These are phyloP conservation scores for Blastomyces percursus DNA, from an alignment of 2,329 filamentous ascomycete species.

Conservation along the genomic window DNA sequence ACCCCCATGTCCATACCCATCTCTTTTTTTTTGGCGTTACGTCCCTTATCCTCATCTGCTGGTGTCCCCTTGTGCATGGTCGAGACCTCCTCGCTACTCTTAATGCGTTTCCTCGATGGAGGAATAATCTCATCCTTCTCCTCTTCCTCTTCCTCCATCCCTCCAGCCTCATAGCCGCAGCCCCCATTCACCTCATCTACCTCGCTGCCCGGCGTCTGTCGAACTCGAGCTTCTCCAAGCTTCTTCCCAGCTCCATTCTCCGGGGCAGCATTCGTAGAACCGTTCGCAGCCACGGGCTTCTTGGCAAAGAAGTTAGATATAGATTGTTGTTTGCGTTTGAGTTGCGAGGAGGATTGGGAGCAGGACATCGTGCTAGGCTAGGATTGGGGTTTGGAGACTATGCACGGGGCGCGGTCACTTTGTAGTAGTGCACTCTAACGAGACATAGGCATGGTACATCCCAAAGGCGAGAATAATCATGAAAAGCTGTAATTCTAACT, in stretches of 20 bases:
- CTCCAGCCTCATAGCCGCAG: neutral
- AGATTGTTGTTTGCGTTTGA: conserved; percentile 41
- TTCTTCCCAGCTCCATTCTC: conserved; percentile 7
- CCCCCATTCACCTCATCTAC: neutral
- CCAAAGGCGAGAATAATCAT: neutral
- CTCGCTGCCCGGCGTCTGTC: neutral
- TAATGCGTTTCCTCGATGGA: conserved; percentile 34
- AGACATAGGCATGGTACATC: neutral
- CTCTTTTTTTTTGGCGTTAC: conserved; percentile 5
- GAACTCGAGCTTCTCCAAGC: conserved; percentile 3
- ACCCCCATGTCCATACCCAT: conserved; percentile 12
- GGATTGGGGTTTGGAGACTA: neutral
- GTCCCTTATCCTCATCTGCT: neutral
- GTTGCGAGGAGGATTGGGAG: conserved; percentile 26
- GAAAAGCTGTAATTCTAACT: neutral
- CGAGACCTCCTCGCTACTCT: conserved; percentile 18
- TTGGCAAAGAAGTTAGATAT: conserved; percentile 78
- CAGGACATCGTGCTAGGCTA: conserved; percentile 20
- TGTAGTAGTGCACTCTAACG: neutral
- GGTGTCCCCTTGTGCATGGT: conserved; percentile 7
- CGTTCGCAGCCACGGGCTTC: conserved; percentile 28
- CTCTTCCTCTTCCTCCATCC: conserved; percentile 20
- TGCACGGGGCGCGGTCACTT: neutral
- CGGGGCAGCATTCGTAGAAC: neutral
- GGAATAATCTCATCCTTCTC: conserved; percentile 29